Evolutionary conservation across 2,329 filamentous ascomycete genomes (phyloP).

Genomic region (Delphinella strobiligena): DNA sequence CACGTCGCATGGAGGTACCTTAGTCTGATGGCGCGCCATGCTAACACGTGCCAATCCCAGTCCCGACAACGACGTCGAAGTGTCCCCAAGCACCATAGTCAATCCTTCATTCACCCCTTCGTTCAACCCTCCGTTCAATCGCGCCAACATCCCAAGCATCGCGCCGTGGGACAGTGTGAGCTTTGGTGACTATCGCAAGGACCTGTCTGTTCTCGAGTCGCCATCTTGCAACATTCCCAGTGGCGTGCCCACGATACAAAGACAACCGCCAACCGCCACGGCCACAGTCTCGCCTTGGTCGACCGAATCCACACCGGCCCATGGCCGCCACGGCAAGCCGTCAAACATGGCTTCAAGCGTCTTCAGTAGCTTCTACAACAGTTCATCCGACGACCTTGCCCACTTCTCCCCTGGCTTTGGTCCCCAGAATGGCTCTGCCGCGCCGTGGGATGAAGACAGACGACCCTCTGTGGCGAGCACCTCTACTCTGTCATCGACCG

Average conservation of each 20-base stretch:
- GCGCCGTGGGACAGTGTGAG: constrained; percentile 44
- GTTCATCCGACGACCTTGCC: constrained; percentile 57
- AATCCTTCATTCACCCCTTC: constrained; percentile 32
- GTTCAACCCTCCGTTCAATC: too few relatives aligned
- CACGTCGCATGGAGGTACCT: neutral
- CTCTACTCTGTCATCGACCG: constrained; percentile 73
- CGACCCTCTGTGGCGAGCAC: constrained; percentile 82
- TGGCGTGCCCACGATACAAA: constrained; percentile 22
- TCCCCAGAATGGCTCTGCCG: constrained; percentile 35
- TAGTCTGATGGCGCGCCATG: neutral
- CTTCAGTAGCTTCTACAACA: constrained; percentile 55
- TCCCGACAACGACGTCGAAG: constrained; percentile 33
- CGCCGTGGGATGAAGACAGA: constrained; percentile 53
- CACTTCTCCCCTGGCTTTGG: constrained; percentile 63
- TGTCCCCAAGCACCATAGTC: constrained; percentile 26
- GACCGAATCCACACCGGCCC: constrained; percentile 10
- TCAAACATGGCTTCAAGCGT: constrained; percentile 30
- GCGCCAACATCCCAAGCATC: constrained; percentile 24
- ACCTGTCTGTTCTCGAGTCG: constrained; percentile 56
- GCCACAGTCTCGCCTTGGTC: constrained; percentile 39
- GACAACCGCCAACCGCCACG: constrained; percentile 37
- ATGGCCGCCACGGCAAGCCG: constrained; percentile 20
- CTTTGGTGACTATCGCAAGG: constrained; percentile 59
- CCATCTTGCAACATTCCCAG: constrained; percentile 36
- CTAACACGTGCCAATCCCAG: constrained; percentile 14